Evolutionary conservation across 257 asterid genomes (phyloP), one percentile per base, ranked within the genome.

Genomic region (Mitragyna speciosa): DNA sequence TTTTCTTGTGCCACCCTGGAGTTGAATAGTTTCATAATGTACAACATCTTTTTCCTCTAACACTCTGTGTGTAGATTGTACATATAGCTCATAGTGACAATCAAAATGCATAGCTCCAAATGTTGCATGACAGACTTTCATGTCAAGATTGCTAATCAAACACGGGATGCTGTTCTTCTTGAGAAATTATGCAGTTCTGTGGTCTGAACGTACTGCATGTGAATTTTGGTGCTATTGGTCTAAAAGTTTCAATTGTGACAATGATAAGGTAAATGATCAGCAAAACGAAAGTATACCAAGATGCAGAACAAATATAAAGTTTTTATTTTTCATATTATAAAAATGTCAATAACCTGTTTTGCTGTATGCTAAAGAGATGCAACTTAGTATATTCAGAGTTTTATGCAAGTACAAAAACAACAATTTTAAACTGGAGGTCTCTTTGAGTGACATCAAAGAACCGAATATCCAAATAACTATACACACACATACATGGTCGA

Each of bases 81-180:
- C 16, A n/a, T 33, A 74, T 20, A 9, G 48, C 7, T 31, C 17
- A 14, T 15, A 11, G 51, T 36, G 19, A 26, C 26, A 8, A 73
- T 30, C 41, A 51, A 16, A 16, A 30, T 47, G 45, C 9, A 8
- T 7, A 19, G 12, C 36, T 33, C 78, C 78, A 74, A 56, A 22
- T 12, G 33, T 28, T 30, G 30, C 7, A 52, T 15, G 65, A 73
- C 78, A 74, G 11, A 54, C 7, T 54, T 74, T 74, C 78, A 74
- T 58, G 45, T 56, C 78, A 74, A 56, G 78, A 56, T 54, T 74
- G n/a, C 78, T 33, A 10, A 56, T 56, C 78, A 56, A 28, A 9
- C 36, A 12, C 12, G 56, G 15, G 39, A 20, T 20, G 51, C 1
- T 28, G 33, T 26, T 14, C 39, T 2, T 12, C 26, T 56, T 22